Evolutionary conservation across 352 stramenopile species (phyloP).

Genomic region (Phytopythium boreale): DNA sequence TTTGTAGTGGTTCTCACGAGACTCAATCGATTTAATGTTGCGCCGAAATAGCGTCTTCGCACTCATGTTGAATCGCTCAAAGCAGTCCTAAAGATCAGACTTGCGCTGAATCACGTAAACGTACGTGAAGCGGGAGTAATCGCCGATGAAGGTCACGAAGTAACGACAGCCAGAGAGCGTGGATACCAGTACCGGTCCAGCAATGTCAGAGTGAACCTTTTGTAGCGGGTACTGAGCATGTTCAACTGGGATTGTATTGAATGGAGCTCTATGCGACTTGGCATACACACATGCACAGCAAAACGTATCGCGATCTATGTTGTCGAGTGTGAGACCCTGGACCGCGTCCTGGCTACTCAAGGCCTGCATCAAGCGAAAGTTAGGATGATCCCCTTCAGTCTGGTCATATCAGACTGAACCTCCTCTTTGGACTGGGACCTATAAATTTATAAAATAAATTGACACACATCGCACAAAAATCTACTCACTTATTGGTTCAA

Average conservation of each 20-base stretch:
- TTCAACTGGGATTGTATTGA: constrained; percentile 5
- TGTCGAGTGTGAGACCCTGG: constrained; percentile 2
- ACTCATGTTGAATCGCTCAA: constrained; percentile 16
- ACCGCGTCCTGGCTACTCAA: constrained; percentile 7
- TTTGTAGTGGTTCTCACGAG: constrained; percentile 4
- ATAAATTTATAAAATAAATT: too few species aligned
- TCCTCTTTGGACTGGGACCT: too few species aligned
- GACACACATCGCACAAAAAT: too few species aligned
- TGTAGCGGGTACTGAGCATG: constrained; percentile 1
- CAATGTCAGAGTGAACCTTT: constrained; percentile 7
- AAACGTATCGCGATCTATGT: constrained; percentile 5
- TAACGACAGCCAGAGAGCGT: constrained; percentile 4
- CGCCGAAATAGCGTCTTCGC: constrained; percentile 9
- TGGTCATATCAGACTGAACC: too few species aligned
- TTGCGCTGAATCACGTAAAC: constrained; percentile 10
- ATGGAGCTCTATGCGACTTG: constrained; percentile 1
- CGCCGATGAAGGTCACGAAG: constrained; percentile 20
- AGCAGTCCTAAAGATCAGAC: constrained; percentile 14
- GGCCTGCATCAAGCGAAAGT: constrained; percentile 8
- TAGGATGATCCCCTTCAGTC: too few species aligned
- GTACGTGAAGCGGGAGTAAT: constrained; percentile 17
- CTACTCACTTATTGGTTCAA: too few species aligned
- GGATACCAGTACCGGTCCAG: background rate
- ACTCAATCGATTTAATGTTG: constrained; percentile 4
- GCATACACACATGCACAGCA: constrained; percentile 4